Percentiles rank a stretch among this genome's conserved stretches.
Conservation (phyloP, 2,329 filamentous ascomycete genomes). For the Xylaria sp. region DNA sequence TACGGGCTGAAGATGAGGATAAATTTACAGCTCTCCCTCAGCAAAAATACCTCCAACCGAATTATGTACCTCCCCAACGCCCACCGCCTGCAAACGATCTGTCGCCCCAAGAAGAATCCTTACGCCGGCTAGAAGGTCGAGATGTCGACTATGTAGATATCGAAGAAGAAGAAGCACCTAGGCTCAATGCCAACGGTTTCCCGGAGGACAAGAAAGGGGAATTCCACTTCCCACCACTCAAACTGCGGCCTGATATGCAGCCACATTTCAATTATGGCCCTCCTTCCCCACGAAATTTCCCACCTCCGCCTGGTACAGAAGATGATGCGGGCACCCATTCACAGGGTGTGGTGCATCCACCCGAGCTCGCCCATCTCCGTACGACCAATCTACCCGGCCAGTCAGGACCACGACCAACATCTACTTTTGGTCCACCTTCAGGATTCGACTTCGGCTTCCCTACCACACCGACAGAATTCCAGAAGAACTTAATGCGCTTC, state of each 20-base stretch:
- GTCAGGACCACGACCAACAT: slow-evolving; percentile 58
- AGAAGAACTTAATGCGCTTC: slow-evolving; percentile 90
- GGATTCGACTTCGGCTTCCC: slow-evolving; percentile 86
- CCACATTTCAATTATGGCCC: slow-evolving; percentile 71
- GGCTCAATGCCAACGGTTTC: slow-evolving; percentile 40
- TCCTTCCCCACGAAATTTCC: slow-evolving; percentile 54
- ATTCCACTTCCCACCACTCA: slow-evolving; percentile 69
- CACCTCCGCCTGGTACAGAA: slow-evolving; percentile 40
- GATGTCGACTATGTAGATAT: slow-evolving; percentile 57
- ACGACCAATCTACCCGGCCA: slow-evolving; percentile 53
- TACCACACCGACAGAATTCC: slow-evolving; percentile 84
- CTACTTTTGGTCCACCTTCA: slow-evolving; percentile 67
- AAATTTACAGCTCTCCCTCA: slow-evolving; percentile 83
- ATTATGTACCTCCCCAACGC: slow-evolving; percentile 54
- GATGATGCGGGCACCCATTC: slow-evolving; percentile 18
- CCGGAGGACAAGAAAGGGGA: slow-evolving; percentile 54
- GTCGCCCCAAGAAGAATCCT: slow-evolving; percentile 57
- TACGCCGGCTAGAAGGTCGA: slow-evolving; percentile 61
- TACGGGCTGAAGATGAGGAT: slow-evolving; percentile 85
- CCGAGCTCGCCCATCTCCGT: slow-evolving; percentile 68
- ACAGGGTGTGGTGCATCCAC: slow-evolving; percentile 52
- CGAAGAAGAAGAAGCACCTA: slow-evolving; percentile 35
- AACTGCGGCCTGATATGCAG: slow-evolving; percentile 56
- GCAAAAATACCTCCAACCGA: slow-evolving; percentile 70
- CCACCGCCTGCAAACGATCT: slow-evolving; percentile 47